Conservation (phyloP, 306 rosid genomes). For the Cucurbita argyrosperma region DNA sequence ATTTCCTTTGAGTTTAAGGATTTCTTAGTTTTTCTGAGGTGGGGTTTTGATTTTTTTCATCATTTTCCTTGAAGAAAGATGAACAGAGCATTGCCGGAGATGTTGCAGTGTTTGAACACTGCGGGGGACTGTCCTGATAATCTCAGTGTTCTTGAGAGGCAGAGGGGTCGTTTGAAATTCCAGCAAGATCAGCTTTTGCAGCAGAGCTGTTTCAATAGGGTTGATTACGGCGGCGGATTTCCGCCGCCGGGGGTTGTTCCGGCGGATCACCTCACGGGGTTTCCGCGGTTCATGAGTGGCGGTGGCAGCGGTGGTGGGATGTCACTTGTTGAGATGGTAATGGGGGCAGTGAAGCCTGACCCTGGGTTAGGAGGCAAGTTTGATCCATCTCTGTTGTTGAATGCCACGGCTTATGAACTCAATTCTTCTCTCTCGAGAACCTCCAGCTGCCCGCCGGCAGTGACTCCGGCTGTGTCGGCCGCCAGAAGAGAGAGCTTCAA, state of each 20-base stretch:
- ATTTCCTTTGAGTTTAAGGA: not conserved
- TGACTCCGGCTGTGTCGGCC: conserved; percentile 5
- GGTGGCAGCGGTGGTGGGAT: conserved; percentile 10
- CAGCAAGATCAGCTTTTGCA: conserved; percentile 14
- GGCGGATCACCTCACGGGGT: conserved; percentile 5
- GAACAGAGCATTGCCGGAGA: conserved; percentile 19
- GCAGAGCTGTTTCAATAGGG: conserved; percentile 14
- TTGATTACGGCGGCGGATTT: conserved; percentile 16
- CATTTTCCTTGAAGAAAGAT: not conserved
- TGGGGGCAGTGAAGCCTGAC: conserved; percentile 37
- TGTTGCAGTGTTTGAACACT: conserved; percentile 38
- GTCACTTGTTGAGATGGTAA: conserved; percentile 17
- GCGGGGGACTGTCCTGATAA: conserved; percentile 19
- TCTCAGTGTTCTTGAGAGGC: conserved; percentile 36
- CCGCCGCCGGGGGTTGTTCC: conserved; percentile 7
- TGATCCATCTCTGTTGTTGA: conserved; percentile 8
- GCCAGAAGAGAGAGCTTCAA: conserved; percentile 33
- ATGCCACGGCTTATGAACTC: conserved; percentile 16
- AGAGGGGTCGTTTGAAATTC: conserved; percentile 22
- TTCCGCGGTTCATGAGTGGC: conserved; percentile 14
- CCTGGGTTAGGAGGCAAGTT: conserved; percentile 21
- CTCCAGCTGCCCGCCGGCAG: conserved; percentile 36
- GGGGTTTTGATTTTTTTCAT: not conserved
- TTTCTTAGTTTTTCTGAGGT: not conserved
- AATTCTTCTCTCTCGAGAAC: conserved; percentile 35